phyloP scores from a whole-genome alignment of 129 eudicot species.

The Tagetes erecta region DNA sequence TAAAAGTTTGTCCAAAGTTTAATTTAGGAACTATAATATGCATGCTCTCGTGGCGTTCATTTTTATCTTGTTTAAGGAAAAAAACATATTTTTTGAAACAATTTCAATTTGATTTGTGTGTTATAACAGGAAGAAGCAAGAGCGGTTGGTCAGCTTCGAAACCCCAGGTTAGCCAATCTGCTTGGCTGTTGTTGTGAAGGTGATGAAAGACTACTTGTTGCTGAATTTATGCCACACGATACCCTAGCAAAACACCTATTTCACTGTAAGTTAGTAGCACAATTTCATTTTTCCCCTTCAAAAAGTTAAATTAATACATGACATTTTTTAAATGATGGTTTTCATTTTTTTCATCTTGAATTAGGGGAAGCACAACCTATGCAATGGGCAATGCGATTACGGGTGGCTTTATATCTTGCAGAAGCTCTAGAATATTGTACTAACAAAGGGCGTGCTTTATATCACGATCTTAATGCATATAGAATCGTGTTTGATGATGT shows the following conservation, averaged over 20 bases:
- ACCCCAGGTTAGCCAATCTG: conserved; percentile 66
- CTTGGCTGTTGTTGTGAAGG: conserved; percentile 91
- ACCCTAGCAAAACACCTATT: conserved; percentile 83
- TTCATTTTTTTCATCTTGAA: conserved; percentile 31
- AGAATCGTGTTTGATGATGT: conserved; percentile 82
- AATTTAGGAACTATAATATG: neutral
- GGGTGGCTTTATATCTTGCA: conserved; percentile 88
- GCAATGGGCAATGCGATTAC: conserved; percentile 94
- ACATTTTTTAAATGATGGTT: neutral
- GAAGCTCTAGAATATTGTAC: conserved; percentile 92
- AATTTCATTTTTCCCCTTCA: neutral
- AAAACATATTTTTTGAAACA: neutral
- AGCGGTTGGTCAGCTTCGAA: conserved; percentile 82
- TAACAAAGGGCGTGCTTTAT: conserved; percentile 71
- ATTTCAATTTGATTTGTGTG: neutral
- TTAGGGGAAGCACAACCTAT: conserved; percentile 91
- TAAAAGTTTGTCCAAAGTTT: neutral
- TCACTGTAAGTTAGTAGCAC: conserved; percentile 59
- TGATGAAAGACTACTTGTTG: conserved; percentile 76
- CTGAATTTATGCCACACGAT: conserved; percentile 84
- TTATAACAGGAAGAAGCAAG: conserved; percentile 72
- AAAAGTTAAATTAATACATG: too few relatives aligned
- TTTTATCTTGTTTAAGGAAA: neutral
- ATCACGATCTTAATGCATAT: conserved; percentile 89
- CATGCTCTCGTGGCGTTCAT: neutral